Conservation (phyloP, 2,329 filamentous ascomycete genomes). For the Pseudogymnoascus destructans region DNA sequence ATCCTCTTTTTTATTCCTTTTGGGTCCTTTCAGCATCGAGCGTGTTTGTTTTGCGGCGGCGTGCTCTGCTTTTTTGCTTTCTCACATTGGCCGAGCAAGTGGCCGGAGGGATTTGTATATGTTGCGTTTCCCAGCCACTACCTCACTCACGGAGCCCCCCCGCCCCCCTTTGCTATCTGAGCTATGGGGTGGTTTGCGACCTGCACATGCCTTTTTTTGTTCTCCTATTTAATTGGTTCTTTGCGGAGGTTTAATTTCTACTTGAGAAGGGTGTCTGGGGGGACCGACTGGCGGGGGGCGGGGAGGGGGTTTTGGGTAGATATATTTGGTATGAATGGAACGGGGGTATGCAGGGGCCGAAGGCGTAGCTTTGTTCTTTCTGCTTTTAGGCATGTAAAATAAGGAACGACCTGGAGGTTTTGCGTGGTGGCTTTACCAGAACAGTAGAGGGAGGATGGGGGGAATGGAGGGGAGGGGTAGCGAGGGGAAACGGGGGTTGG, state of each 20-base stretch:
- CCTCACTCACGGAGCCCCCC: neutral
- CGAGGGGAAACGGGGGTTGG: neutral
- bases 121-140: neutral
- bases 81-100: neutral
- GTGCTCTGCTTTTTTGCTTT: neutral
- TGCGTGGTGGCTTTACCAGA: neutral
- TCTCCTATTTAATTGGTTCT: neutral
- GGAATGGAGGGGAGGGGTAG: neutral
- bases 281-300: neutral
- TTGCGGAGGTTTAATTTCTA: neutral
- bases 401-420: neutral
- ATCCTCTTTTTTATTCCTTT: neutral
- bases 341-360: neutral
- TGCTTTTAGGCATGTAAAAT: constrained; percentile 6
- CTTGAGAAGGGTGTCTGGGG: neutral
- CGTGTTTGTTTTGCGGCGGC: neutral
- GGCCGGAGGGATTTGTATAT: neutral
- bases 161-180: neutral
- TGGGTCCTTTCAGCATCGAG: neutral
- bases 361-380: neutral
- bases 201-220: neutral
- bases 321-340: neutral
- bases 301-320: neutral
- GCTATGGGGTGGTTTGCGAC: neutral
- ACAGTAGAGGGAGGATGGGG: neutral